Percentiles rank a stretch among this genome's conserved stretches.
These are phyloP conservation scores for Komagataea norvegica DNA, from an alignment of 1,139 yeast species.

Conservation along the genomic window DNA sequence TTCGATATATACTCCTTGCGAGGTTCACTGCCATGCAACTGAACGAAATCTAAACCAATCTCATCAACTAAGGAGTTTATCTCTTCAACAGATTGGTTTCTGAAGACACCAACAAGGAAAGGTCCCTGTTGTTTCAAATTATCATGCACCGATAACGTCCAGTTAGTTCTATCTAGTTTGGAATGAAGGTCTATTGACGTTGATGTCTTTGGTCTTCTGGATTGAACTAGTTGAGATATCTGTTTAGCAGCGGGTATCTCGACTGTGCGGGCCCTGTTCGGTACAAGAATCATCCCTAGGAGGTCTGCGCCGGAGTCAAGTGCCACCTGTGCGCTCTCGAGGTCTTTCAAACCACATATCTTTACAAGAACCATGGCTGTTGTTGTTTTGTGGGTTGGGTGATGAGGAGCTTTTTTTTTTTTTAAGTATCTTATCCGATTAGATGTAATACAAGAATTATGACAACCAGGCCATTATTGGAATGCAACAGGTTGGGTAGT, in stretches of 20 bases:
- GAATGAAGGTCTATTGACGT: slow-evolving; percentile 4
- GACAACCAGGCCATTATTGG: no score
- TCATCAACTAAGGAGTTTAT: slow-evolving; percentile 45
- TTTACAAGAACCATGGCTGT: slow-evolving; percentile 45
- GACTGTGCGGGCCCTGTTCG: slow-evolving; percentile 71
- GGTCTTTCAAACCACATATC: slow-evolving; percentile 74
- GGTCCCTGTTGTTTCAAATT: slow-evolving; percentile 54
- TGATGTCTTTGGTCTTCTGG: slow-evolving; percentile 14
- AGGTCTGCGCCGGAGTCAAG: slow-evolving; percentile 67
- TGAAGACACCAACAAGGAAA: slow-evolving; percentile 80
- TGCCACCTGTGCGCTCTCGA: slow-evolving; percentile 67
- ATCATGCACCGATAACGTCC: slow-evolving; percentile 12
- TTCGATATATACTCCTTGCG: slow-evolving; percentile 44
- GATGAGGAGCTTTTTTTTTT: no score
- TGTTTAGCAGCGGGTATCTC: slow-evolving; percentile 46
- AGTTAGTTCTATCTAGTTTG: slow-evolving; percentile 6
- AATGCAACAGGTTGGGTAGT: no score
- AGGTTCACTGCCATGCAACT: slow-evolving; percentile 84
- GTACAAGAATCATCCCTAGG: slow-evolving; percentile 84
- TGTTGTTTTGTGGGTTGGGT: no score
- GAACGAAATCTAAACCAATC: slow-evolving; percentile 68
- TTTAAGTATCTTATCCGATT: no score
- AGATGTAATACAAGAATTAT: no score
- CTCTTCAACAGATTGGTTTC: slow-evolving; percentile 70
- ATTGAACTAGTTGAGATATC: slow-evolving; percentile 41